These are phyloP conservation scores for Colletotrichum cereale DNA, from an alignment of 2,329 filamentous ascomycete species.

Conservation along the genomic window DNA sequence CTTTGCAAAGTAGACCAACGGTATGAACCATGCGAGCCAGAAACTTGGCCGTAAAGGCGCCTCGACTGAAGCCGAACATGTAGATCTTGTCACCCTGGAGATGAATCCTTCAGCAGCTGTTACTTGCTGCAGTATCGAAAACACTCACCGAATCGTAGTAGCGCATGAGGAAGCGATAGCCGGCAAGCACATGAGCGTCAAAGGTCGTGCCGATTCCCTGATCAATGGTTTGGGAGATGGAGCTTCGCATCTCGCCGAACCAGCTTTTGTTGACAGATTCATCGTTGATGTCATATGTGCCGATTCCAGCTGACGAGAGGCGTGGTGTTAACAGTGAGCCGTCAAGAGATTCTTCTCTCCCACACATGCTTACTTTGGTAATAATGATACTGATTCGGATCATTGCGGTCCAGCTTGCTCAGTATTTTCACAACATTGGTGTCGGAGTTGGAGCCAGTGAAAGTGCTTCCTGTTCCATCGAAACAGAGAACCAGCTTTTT, in stretches of 20 bases:
- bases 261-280: slow-evolving; percentile 54
- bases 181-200: slow-evolving; percentile 64
- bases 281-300: slow-evolving; percentile 61
- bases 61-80: slow-evolving; percentile 66
- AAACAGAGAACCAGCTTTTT: slow-evolving; percentile 62
- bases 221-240: slow-evolving; percentile 56
- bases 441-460: slow-evolving; percentile 60
- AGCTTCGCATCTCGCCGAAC: slow-evolving; percentile 51
- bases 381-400: slow-evolving; percentile 60
- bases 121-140: neutral
- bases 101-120: neutral
- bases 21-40: slow-evolving; percentile 64
- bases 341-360: neutral
- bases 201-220: slow-evolving; percentile 61
- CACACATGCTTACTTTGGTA: slow-evolving; percentile 57
- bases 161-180: slow-evolving; percentile 67
- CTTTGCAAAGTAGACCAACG: slow-evolving; percentile 62
- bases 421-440: slow-evolving; percentile 67
- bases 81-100: slow-evolving; percentile 62
- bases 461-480: slow-evolving; percentile 62
- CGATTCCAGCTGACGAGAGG: slow-evolving; percentile 56
- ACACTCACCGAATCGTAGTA: slow-evolving; percentile 59
- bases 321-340: neutral
- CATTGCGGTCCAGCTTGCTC: slow-evolving; percentile 58
- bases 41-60: slow-evolving; percentile 66